Percentiles rank a stretch among this genome's conserved stretches.
Evolutionary conservation across 208 protist genomes (phyloP).

Genomic region (Wallacemonas sp.): DNA sequence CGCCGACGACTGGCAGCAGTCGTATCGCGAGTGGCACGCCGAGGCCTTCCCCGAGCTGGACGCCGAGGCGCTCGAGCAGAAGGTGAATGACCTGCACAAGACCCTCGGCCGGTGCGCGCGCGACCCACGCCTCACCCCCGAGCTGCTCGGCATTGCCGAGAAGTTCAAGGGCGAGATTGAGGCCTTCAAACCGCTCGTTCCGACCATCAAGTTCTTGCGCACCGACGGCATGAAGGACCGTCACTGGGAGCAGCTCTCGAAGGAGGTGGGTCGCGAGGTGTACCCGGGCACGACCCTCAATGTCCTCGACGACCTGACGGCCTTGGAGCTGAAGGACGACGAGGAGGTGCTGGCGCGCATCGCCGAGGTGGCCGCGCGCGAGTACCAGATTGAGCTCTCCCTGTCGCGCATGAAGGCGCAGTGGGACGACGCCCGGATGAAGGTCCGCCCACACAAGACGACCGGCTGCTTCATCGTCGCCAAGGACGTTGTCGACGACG

Average conservation of each 20-base stretch:
- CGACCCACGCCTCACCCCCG: slow-evolving; percentile 77
- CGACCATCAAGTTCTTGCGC: slow-evolving; percentile 94
- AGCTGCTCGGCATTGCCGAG: slow-evolving; percentile 89
- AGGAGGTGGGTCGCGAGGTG: slow-evolving; percentile 92
- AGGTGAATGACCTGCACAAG: slow-evolving; percentile 72
- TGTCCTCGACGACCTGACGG: slow-evolving; percentile 82
- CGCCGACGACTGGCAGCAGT: slow-evolving; percentile 84
- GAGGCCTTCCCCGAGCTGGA: slow-evolving; percentile 86
- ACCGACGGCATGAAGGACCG: slow-evolving; percentile 96
- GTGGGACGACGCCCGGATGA: slow-evolving; percentile 91
- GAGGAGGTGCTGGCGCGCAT: slow-evolving; percentile 89
- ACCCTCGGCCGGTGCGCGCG: slow-evolving; percentile 89
- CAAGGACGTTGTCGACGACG: slow-evolving; percentile 91
- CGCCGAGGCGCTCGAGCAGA: slow-evolving; percentile 91
- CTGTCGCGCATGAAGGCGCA: slow-evolving; percentile 94
- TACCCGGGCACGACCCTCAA: slow-evolving; percentile 87
- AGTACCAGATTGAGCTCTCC: slow-evolving; percentile 95
- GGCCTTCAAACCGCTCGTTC: slow-evolving; percentile 95
- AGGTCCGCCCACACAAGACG: slow-evolving; percentile 86
- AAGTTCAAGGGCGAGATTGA: slow-evolving; percentile 90
- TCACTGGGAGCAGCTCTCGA: slow-evolving; percentile 95
- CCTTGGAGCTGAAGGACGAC: slow-evolving; percentile 75
- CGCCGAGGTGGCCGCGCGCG: slow-evolving; percentile 94
- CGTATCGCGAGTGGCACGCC: slow-evolving; percentile 82
- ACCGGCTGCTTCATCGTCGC: slow-evolving; percentile 94